phyloP scores from a whole-genome alignment of 192 early-diverging fungal genomes.

The Jimgerdemannia lactiflua region DNA sequence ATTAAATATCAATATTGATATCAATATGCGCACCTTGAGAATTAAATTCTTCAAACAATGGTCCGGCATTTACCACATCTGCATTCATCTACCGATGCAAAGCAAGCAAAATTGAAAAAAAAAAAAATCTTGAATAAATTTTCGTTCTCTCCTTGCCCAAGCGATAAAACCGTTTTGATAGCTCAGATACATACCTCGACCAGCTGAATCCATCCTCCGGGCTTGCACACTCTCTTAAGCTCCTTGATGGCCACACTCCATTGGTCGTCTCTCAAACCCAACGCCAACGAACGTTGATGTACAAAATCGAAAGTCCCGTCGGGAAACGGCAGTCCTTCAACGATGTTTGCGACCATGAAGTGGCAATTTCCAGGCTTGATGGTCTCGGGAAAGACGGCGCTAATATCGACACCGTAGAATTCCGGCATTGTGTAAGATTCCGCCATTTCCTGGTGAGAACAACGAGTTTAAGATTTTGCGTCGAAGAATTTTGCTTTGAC shows the following conservation, averaged over 20 bases:
- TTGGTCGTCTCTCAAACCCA: background rate
- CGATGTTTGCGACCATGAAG: conserved; percentile 1
- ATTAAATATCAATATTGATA: background rate
- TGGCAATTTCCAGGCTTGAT: conserved; percentile 8
- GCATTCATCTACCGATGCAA: background rate
- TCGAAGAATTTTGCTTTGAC: background rate
- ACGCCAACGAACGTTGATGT: background rate
- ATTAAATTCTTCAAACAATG: background rate
- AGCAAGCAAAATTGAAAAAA: background rate
- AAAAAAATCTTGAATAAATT: too few relatives aligned
- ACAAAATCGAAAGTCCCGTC: conserved; percentile 16
- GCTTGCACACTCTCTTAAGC: conserved; percentile 1
- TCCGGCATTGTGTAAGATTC: conserved; percentile 1
- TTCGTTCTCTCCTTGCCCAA: background rate
- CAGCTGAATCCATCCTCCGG: conserved; percentile 1
- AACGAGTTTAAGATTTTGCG: background rate
- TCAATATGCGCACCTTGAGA: background rate
- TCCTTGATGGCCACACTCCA: conserved; percentile 3
- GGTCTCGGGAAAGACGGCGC: conserved; percentile 20
- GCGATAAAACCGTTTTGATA: background rate
- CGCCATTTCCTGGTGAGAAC: background rate
- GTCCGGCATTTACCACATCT: background rate
- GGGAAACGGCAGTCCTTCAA: conserved; percentile 14
- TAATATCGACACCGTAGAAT: conserved; percentile 20
- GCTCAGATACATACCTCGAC: background rate